A percentile compares a stretch with the other conserved stretches of the same genome.
phyloP scores from a whole-genome alignment of 2,329 filamentous ascomycete genomes.

The Aureobasidium mangrovei region DNA sequence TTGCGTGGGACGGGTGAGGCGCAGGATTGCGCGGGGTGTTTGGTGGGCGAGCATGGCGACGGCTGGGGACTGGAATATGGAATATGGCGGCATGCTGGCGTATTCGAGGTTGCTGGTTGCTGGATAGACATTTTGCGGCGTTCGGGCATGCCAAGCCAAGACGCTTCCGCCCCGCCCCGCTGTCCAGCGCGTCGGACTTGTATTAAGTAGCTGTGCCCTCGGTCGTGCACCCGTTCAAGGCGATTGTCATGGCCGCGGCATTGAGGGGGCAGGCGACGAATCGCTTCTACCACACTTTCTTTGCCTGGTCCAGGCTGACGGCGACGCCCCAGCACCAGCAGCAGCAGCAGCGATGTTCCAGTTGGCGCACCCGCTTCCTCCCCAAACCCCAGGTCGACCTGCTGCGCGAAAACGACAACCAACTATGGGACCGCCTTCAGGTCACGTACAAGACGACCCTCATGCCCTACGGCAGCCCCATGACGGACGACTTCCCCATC shows the following conservation, averaged over 20 bases:
- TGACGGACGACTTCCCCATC: no score
- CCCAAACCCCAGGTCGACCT: not conserved
- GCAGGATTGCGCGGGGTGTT: slow-evolving; percentile 7
- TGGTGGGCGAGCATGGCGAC: slow-evolving; percentile 8
- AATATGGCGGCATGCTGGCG: not conserved
- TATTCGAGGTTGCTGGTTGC: not conserved
- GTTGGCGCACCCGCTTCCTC: not conserved
- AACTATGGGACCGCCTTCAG: no score
- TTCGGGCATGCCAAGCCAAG: not conserved
- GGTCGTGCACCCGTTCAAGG: no score
- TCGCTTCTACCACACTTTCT: slow-evolving; percentile 38
- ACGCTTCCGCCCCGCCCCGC: not conserved
- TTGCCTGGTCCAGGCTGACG: slow-evolving; percentile 29
- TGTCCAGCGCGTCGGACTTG: not conserved
- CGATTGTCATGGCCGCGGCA: not conserved
- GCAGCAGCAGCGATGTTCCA: not conserved
- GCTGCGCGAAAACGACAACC: not conserved
- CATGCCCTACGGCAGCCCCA: no score
- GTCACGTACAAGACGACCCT: no score
- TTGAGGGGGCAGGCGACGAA: slow-evolving; percentile 16
- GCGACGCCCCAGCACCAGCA: not conserved
- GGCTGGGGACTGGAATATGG: not conserved
- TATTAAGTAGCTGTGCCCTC: not conserved
- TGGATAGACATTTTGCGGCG: slow-evolving; percentile 2
- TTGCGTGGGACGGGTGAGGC: slow-evolving; percentile 16